phyloP scores from a whole-genome alignment of 2,329 filamentous ascomycete species.

The Simplicillium aogashimaense region DNA sequence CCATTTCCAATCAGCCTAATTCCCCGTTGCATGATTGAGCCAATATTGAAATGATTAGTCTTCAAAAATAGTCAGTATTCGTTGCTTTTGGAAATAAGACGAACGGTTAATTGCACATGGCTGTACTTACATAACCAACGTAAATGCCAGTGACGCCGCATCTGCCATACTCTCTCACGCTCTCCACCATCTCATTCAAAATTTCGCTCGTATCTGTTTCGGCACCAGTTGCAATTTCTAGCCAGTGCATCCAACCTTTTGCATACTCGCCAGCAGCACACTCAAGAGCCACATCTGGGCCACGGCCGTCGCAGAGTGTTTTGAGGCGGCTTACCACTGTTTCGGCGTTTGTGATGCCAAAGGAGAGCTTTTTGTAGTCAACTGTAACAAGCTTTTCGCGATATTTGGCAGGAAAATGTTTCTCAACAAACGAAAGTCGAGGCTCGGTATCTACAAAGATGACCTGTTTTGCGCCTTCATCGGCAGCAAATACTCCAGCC shows the following conservation, averaged over 20 bases:
- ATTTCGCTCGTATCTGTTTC: conserved; percentile 83
- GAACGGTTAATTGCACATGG: no score
- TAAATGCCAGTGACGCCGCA: conserved; percentile 69
- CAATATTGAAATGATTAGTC: conserved; percentile 78
- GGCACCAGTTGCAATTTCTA: conserved; percentile 50
- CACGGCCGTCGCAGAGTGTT: conserved; percentile 60
- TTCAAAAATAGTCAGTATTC: conserved; percentile 16
- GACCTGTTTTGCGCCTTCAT: conserved; percentile 64
- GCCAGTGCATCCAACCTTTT: conserved; percentile 50
- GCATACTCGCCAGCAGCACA: conserved; percentile 52
- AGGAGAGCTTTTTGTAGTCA: conserved; percentile 52
- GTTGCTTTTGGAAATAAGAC: no score
- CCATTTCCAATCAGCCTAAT: conserved; percentile 64
- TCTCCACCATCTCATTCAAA: conserved; percentile 68
- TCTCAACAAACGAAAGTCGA: conserved; percentile 58
- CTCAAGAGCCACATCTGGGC: conserved; percentile 67
- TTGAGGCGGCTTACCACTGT: conserved; percentile 65
- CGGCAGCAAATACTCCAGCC: conserved; percentile 63
- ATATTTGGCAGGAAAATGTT: conserved; percentile 39
- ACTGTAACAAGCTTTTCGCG: conserved; percentile 50
- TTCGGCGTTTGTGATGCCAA: conserved; percentile 44
- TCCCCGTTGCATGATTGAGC: conserved; percentile 78
- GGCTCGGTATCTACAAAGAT: conserved; percentile 71
- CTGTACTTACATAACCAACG: conserved; percentile 41
- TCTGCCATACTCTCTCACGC: conserved; percentile 62